Conservation (phyloP, 352 stramenopile species). For the Phytophthora pinifolia region DNA sequence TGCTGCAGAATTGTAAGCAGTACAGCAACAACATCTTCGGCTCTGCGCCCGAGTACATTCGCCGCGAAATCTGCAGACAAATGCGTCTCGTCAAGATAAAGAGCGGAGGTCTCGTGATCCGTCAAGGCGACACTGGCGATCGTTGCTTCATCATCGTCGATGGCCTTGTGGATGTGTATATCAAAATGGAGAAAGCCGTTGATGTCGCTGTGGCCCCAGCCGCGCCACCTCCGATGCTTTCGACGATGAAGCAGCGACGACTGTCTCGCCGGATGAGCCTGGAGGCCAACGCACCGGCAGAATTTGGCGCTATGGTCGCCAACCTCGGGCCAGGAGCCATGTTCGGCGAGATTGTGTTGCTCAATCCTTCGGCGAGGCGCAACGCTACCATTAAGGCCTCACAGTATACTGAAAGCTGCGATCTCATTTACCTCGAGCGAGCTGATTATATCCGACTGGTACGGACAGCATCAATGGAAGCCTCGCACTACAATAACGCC, state of each 20-base stretch:
- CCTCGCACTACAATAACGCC: conserved; percentile 75
- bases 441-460: conserved; percentile 75
- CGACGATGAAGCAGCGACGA: conserved; percentile 15
- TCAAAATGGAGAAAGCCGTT: conserved; percentile 50
- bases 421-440: conserved; percentile 70
- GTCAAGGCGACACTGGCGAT: conserved; percentile 70
- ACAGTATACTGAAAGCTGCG: conserved; percentile 59
- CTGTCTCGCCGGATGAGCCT: conserved; percentile 28
- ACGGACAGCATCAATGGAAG: conserved; percentile 75
- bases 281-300: conserved; percentile 16
- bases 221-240: conserved; percentile 17
- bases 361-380: conserved; percentile 60
- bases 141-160: conserved; percentile 82
- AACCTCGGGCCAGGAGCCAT: conserved; percentile 71
- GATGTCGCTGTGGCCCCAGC: conserved; percentile 21
- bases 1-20: conserved; percentile 80
- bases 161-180: conserved; percentile 69
- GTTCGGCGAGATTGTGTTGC: conserved; percentile 74
- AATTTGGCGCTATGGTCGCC: conserved; percentile 61
- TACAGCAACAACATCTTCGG: conserved; percentile 86
- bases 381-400: conserved; percentile 77
- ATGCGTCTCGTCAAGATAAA: conserved; percentile 69
- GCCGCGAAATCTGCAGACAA: conserved; percentile 74
- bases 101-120: conserved; percentile 59
- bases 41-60: conserved; percentile 71